Percentiles rank a stretch among this genome's conserved stretches.
These are phyloP conservation scores for Avena sativa DNA, from an alignment of 176 grass and related monocot genomes.

Conservation along the genomic window DNA sequence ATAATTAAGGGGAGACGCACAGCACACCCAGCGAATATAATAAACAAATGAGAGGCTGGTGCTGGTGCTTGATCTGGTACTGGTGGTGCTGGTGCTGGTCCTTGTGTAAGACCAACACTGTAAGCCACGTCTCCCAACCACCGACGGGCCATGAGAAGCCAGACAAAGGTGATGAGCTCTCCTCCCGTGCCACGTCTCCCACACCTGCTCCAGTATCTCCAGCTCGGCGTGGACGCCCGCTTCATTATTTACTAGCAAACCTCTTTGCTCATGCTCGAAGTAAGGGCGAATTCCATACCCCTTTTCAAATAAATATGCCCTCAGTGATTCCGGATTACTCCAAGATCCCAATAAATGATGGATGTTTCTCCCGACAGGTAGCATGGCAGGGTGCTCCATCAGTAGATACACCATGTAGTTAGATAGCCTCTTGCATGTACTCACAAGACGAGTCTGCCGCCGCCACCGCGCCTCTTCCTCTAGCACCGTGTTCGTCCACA, in stretches of 20 bases:
- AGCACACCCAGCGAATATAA: no score
- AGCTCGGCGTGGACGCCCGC: neutral
- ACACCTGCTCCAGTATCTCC: neutral
- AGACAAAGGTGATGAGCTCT: constrained; percentile 20
- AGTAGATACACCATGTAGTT: constrained; percentile 5
- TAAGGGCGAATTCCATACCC: no score
- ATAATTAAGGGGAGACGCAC: no score
- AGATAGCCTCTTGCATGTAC: constrained; percentile 3
- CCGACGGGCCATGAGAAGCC: constrained; percentile 8
- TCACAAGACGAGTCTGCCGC: no score
- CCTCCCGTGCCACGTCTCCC: constrained; percentile 19
- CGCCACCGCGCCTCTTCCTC: neutral
- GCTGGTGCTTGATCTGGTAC: no score
- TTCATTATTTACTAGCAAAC: no score
- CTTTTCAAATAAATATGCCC: no score
- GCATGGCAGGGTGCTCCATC: neutral
- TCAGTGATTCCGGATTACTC: no score
- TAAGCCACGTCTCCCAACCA: neutral
- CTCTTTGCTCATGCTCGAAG: no score
- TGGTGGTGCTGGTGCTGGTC: no score
- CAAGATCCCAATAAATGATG: neutral
- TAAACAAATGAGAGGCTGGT: no score
- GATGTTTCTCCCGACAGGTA: neutral
- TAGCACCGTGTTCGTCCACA: neutral
- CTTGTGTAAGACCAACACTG: neutral